A percentile compares a stretch with the other conserved stretches of the same genome.
Conservation (phyloP, 345 rosid species). For the Acer saccharum region DNA sequence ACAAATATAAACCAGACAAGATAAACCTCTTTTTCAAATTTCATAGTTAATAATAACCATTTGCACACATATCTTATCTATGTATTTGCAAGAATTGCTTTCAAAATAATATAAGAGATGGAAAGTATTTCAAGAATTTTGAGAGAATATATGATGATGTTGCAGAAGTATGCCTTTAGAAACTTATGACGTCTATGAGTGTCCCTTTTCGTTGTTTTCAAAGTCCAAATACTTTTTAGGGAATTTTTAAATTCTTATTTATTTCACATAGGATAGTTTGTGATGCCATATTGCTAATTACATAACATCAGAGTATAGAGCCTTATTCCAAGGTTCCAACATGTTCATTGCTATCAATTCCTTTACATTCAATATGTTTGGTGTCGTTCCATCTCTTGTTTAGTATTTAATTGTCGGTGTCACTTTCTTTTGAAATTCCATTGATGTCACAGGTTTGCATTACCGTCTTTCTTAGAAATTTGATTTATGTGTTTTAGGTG, state of each 20-base stretch:
- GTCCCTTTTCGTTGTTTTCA: neutral
- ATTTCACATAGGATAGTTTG: neutral
- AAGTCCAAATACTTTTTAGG: neutral
- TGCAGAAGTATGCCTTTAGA: too few relatives aligned
- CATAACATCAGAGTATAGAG: neutral
- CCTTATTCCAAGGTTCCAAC: neutral
- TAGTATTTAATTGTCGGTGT: conserved; percentile 6
- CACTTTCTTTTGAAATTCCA: conserved; percentile 5
- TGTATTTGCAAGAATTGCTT: neutral
- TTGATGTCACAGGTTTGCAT: conserved; percentile 1
- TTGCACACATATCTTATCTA: neutral
- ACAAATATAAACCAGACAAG: neutral
- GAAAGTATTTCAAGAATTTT: neutral
- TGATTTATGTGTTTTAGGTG: conserved; percentile 47
- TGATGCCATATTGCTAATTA: neutral
- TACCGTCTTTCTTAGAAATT: conserved; percentile 22
- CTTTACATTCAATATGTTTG: neutral
- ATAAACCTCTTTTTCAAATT: neutral
- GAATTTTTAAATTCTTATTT: neutral
- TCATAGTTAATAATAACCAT: neutral
- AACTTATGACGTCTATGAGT: neutral
- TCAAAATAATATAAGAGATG: neutral
- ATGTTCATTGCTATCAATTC: neutral
- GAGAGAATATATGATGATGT: neutral
- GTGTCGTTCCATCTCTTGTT: neutral